A percentile compares a stretch with the other conserved stretches of the same genome.
Conservation (phyloP, 805 yeast species). For the Cyberlindnera petersonii region DNA sequence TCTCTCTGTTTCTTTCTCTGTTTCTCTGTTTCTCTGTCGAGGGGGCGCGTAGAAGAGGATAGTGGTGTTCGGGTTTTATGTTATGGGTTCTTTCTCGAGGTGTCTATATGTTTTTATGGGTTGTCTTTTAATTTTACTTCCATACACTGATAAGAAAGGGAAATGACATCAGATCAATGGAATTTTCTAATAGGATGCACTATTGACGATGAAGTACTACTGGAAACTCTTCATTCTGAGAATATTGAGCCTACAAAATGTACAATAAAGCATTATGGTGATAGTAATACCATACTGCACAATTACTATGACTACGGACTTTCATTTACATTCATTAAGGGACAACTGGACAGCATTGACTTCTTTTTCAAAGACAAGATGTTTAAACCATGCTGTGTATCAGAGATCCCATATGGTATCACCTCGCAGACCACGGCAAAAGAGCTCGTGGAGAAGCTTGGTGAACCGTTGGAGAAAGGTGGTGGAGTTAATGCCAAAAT, state of each 20-base stretch:
- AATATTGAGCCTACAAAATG: background rate
- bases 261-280: conserved; percentile 3
- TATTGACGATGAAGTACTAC: background rate
- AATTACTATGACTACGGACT: conserved; percentile 26
- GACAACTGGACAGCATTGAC: conserved; percentile 33
- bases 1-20: background rate
- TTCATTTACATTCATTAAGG: conserved; percentile 16
- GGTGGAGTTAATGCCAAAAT: conserved; percentile 34
- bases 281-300: conserved; percentile 12
- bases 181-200: background rate
- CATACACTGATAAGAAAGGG: background rate
- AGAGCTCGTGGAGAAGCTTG: conserved; percentile 30
- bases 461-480: conserved; percentile 40
- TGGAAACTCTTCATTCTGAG: background rate
- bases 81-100: background rate
- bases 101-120: background rate
- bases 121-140: background rate
- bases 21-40: too few species aligned
- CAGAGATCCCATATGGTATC: conserved; percentile 22
- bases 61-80: conserved; percentile 4
- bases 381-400: conserved; percentile 15
- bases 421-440: conserved; percentile 25
- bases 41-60: too few species aligned
- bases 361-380: conserved; percentile 28
- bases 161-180: background rate